Evolutionary conservation across 257 asterid genomes (phyloP).

Genomic region (Cordia subcordata): DNA sequence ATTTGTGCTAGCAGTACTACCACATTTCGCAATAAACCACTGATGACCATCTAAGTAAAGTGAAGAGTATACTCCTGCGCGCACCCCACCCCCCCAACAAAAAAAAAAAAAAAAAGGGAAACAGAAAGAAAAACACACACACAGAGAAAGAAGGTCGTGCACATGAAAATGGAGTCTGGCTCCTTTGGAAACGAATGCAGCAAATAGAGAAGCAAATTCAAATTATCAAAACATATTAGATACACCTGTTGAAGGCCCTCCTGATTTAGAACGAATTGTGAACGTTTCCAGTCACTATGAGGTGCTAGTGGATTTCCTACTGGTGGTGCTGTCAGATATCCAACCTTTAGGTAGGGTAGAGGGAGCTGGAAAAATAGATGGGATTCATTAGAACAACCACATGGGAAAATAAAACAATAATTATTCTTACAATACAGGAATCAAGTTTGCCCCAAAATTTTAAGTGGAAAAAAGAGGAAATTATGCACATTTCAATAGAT

Average conservation of each 20-base stretch:
- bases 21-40: too few species aligned
- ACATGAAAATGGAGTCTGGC: neutral
- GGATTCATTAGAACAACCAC: neutral
- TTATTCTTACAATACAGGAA: neutral
- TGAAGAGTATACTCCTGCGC: too few species aligned
- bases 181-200: neutral
- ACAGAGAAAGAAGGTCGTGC: too few species aligned
- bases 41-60: too few species aligned
- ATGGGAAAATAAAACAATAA: neutral
- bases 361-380: slow-evolving; percentile 66
- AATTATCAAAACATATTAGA: neutral
- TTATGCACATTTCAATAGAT: too few species aligned
- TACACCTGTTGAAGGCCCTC: slow-evolving; percentile 92
- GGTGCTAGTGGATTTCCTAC: slow-evolving; percentile 85
- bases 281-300: slow-evolving; percentile 89
- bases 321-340: slow-evolving; percentile 92
- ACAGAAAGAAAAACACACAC: too few species aligned
- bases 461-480: too few species aligned
- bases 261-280: slow-evolving; percentile 78
- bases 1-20: too few species aligned
- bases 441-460: too few species aligned
- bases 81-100: too few species aligned
- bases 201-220: neutral
- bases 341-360: slow-evolving; percentile 84
- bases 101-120: too few species aligned